Evolutionary conservation across 495 filamentous ascomycete species (phyloP), one percentile per base, ranked within the genome.

Genomic region (Lophium mytilinum): DNA sequence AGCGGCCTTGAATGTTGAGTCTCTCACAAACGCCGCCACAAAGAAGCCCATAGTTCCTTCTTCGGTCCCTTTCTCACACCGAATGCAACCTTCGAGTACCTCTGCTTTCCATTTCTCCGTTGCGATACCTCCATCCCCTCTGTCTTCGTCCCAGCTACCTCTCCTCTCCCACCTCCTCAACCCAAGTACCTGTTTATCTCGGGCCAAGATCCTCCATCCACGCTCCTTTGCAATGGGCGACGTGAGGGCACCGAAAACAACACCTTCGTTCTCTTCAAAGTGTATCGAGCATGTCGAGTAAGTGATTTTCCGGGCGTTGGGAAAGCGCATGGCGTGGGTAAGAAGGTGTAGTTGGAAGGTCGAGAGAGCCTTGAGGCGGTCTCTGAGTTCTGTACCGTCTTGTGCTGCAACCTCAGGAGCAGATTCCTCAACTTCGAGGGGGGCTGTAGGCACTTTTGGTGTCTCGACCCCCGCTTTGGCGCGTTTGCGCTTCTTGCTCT

Each of bases 211-310:
- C 24, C 79, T 72, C 93, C 93, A 98, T 1, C 92, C 89, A 21
- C 83, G 65, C 48, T 76, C 68, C 48, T 71, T 73, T 0, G 90
- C 92, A 4, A 86, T 69, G 0, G 80, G 71, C 0, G 86, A 88
- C 4, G 64, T 57, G 40, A 97, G 68, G 7, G 90, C 84, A 18
- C 78, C 74, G 15, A 82, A 51, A 8, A 96, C 90, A 0, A 96
- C 93, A 21, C 76, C 67, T 68, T 98, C 93, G 65, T 98, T 97
- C 69, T 98, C 93, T 37, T 84, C 77, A 1, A 83, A 74, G 68
- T 96, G 80, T 21, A 95, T 75, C 0, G 93, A 97, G 67, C 93
- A 98, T 0, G 93, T 98, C 40, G 86, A 91, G 67, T 98, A 98
- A 0, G 86, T 87, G 39, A 97, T 85, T 63, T 78, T 85, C 3